phyloP scores from a whole-genome alignment of 2,329 filamentous ascomycete species.

The Pezizomycotina sp. region DNA sequence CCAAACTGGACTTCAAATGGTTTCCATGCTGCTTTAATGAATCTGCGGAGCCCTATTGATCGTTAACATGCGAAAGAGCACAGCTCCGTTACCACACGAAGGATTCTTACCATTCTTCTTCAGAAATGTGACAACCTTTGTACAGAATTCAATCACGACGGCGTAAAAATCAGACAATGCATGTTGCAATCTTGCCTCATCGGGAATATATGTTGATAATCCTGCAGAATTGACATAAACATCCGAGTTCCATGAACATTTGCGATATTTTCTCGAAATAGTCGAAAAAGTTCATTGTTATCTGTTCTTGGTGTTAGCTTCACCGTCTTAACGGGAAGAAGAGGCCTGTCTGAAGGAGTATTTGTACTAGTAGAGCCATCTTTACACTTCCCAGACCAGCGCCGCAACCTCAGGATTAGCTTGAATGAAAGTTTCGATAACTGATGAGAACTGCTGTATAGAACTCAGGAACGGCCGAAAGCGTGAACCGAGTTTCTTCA shows the following conservation, averaged over 20 bases:
- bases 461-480: constrained; percentile 27
- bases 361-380: constrained; percentile 28
- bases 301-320: constrained; percentile 21
- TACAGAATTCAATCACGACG: constrained; percentile 19
- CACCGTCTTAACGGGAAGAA: too few species aligned
- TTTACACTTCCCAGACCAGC: constrained; percentile 33
- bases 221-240: constrained; percentile 27
- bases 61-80: not conserved
- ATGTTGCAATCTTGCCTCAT: constrained; percentile 16
- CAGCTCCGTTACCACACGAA: not conserved
- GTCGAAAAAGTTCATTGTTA: constrained; percentile 28
- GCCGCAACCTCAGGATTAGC: constrained; percentile 30
- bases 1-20: constrained; percentile 19
- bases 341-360: not conserved
- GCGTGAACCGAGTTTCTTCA: too few species aligned
- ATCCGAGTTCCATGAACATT: constrained; percentile 29
- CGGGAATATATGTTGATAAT: constrained; percentile 18
- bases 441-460: constrained; percentile 28
- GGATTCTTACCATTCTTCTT: constrained; percentile 10
- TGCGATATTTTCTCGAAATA: constrained; percentile 31
- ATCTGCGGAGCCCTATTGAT: constrained; percentile 13
- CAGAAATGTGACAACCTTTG: constrained; percentile 16
- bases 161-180: constrained; percentile 19
- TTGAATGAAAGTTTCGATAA: constrained; percentile 30
- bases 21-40: constrained; percentile 16